Evolutionary conservation across 108 stramenopile genomes (phyloP).

Genomic region (Fistulifera solaris): DNA sequence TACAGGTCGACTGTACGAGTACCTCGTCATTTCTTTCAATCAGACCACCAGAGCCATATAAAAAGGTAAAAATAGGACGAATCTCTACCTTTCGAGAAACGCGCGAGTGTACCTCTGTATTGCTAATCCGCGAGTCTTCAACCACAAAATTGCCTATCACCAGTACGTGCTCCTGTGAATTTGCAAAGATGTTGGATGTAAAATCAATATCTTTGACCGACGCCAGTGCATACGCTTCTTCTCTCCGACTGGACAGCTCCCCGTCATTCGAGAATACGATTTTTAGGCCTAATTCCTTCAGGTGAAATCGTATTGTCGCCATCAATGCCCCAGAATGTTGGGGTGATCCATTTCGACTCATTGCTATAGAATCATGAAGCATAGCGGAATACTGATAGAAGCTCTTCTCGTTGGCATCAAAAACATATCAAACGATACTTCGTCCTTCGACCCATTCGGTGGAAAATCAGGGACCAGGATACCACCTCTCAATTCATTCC

Average conservation of each 20-base stretch:
- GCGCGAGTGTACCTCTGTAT: no score
- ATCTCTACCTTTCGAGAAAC: no score
- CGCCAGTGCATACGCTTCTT: conserved; percentile 42
- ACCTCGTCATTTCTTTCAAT: no score
- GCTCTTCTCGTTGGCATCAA: conserved; percentile 75
- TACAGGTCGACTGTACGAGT: no score
- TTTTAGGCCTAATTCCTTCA: conserved; percentile 43
- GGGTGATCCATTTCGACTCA: conserved; percentile 5
- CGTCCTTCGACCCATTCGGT: conserved; percentile 17
- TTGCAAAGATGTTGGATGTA: conserved; percentile 16
- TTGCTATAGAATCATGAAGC: conserved; percentile 16
- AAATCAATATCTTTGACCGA: conserved; percentile 44
- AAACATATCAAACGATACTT: conserved; percentile 70
- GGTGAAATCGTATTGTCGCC: conserved; percentile 22
- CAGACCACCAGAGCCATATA: no score
- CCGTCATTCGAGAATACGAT: conserved; percentile 25
- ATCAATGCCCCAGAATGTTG: no score
- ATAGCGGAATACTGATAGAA: conserved; percentile 45
- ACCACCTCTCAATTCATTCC: conserved; percentile 56
- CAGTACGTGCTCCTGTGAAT: conserved; percentile 23
- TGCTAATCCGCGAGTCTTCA: conserved; percentile 37
- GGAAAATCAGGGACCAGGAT: conserved; percentile 51
- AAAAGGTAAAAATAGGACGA: no score
- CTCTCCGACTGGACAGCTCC: no score
- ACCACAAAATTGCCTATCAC: conserved; percentile 53